These are phyloP conservation scores for Eucalyptus curtisii DNA, from an alignment of 345 rosid species.

Conservation along the genomic window DNA sequence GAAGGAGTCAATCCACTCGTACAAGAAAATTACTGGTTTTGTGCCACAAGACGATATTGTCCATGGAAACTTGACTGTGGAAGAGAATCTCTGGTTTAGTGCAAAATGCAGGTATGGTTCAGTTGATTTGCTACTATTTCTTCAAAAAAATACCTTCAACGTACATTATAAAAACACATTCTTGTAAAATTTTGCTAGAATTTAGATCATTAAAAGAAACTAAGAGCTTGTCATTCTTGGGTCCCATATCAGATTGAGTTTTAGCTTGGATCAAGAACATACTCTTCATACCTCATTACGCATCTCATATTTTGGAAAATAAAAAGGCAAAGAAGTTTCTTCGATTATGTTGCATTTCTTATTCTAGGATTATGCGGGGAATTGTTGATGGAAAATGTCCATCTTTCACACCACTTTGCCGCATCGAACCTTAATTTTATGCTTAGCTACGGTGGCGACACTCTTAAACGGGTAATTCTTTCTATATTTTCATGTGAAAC, in stretches of 20 bases:
- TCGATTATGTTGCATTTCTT: background rate
- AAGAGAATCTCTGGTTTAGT: constrained; percentile 93
- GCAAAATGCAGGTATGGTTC: constrained; percentile 63
- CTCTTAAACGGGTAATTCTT: background rate
- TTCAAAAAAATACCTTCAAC: background rate
- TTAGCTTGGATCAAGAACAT: background rate
- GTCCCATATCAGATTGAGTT: background rate
- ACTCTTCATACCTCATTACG: background rate
- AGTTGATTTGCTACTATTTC: background rate
- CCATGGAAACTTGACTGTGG: constrained; percentile 95
- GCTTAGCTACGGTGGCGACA: background rate
- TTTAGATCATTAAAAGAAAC: background rate
- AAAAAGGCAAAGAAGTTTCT: background rate
- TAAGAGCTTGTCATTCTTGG: background rate
- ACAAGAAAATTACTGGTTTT: constrained; percentile 78
- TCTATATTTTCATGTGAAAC: background rate
- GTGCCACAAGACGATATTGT: constrained; percentile 96
- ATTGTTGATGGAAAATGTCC: background rate
- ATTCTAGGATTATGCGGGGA: background rate
- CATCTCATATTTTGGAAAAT: background rate
- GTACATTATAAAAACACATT: background rate
- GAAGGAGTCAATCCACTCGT: constrained; percentile 59
- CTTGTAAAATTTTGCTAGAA: background rate
- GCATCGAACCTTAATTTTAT: background rate
- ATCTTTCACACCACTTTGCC: background rate